phyloP scores from a whole-genome alignment of 1,284 basidiomycete genomes.

The Schizopora paradoxa region DNA sequence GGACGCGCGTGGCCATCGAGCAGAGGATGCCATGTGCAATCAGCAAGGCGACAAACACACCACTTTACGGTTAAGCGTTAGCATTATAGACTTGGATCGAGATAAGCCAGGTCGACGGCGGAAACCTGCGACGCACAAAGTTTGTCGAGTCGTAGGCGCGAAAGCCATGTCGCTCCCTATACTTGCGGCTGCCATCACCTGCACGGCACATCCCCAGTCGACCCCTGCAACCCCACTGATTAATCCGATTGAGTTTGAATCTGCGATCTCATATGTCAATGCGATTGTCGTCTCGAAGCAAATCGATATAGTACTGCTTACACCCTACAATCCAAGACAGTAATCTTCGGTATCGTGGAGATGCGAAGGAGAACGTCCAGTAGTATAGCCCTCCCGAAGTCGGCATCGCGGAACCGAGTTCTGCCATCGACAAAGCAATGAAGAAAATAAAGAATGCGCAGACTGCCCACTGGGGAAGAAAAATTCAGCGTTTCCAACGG shows the following conservation, averaged over 20 bases:
- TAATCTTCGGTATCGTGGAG: slow-evolving; percentile 26
- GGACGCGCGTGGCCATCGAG: slow-evolving; percentile 36
- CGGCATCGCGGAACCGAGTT: slow-evolving; percentile 26
- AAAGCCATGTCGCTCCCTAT: slow-evolving; percentile 31
- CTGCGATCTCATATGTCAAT: too few relatives aligned
- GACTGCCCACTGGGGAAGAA: slow-evolving; percentile 26
- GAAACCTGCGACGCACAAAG: slow-evolving; percentile 30
- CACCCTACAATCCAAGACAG: slow-evolving; percentile 33
- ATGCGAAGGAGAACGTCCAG: slow-evolving; percentile 27
- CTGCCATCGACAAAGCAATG: slow-evolving; percentile 32
- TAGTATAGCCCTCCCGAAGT: slow-evolving; percentile 31
- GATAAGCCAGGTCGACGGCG: not conserved
- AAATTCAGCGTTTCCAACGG: too few relatives aligned
- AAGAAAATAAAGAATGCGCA: slow-evolving; percentile 20
- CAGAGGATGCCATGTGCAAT: slow-evolving; percentile 34
- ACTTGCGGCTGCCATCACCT: slow-evolving; percentile 33
- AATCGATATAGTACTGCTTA: slow-evolving; percentile 3
- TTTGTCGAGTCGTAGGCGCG: slow-evolving; percentile 27
- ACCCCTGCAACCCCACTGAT: slow-evolving; percentile 37
- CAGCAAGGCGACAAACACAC: slow-evolving; percentile 29
- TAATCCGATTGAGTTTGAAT: slow-evolving; percentile 36
- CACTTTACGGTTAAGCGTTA: slow-evolving; percentile 19
- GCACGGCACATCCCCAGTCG: slow-evolving; percentile 38
- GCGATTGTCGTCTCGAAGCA: too few relatives aligned
- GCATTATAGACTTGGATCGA: not conserved